A percentile compares a stretch with the other conserved stretches of the same genome.
phyloP scores from a whole-genome alignment of 352 stramenopile species.

The Phytophthora quininea region DNA sequence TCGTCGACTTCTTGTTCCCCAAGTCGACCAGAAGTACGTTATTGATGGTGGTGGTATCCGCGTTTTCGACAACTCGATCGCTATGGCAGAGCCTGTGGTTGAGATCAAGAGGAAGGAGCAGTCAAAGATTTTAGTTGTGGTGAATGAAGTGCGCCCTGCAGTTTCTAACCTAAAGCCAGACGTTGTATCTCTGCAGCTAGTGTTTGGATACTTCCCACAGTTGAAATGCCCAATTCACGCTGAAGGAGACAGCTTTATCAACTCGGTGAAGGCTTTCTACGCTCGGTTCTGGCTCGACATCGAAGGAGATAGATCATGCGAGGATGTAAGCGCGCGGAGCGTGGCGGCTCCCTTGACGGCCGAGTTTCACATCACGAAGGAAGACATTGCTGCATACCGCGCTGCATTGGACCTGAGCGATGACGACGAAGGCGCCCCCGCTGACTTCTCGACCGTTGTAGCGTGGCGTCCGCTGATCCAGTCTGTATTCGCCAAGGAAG shows the following conservation, averaged over 20 bases:
- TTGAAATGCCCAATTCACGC: slow-evolving; percentile 59
- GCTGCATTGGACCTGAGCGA: slow-evolving; percentile 49
- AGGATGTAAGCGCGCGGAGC: slow-evolving; percentile 57
- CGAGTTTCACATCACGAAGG: slow-evolving; percentile 62
- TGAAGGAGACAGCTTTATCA: slow-evolving; percentile 44
- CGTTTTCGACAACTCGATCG: slow-evolving; percentile 45
- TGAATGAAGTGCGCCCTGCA: slow-evolving; percentile 65
- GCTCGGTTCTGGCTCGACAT: slow-evolving; percentile 77
- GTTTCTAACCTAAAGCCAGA: slow-evolving; percentile 51
- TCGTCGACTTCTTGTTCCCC: slow-evolving; percentile 52
- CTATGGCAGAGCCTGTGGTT: slow-evolving; percentile 49
- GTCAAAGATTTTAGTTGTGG: slow-evolving; percentile 44
- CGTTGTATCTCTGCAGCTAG: slow-evolving; percentile 59
- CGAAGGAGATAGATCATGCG: slow-evolving; percentile 63
- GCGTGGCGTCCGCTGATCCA: slow-evolving; percentile 85
- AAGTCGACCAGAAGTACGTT: slow-evolving; percentile 50
- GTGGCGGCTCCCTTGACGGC: slow-evolving; percentile 64
- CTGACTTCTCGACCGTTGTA: slow-evolving; percentile 82
- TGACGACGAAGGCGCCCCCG: slow-evolving; percentile 44
- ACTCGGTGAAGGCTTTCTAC: slow-evolving; percentile 80
- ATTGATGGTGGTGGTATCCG: slow-evolving; percentile 36
- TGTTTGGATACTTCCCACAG: slow-evolving; percentile 56
- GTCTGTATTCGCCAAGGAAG: slow-evolving; percentile 83
- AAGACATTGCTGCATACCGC: slow-evolving; percentile 71
- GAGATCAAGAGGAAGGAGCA: slow-evolving; percentile 44